These are phyloP conservation scores for Naganishia randhawae DNA, from an alignment of 768 basidiomycete genomes.

Conservation along the genomic window DNA sequence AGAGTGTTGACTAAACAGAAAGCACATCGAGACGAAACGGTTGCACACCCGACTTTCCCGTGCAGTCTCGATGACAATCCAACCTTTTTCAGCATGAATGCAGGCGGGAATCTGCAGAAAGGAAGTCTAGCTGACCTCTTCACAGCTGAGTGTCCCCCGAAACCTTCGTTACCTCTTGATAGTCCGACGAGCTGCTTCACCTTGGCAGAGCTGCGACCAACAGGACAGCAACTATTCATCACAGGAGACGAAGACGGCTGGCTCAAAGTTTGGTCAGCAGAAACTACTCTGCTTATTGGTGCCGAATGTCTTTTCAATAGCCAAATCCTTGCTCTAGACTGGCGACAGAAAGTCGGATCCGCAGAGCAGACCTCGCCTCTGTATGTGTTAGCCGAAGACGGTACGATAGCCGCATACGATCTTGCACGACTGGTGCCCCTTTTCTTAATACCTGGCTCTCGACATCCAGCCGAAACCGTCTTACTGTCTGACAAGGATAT, in stretches of 20 bases:
- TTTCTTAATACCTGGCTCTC: slow-evolving; percentile 21
- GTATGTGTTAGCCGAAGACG: slow-evolving; percentile 48
- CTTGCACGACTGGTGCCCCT: background rate
- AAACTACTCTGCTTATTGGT: background rate
- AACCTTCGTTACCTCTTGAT: background rate
- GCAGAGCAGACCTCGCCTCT: slow-evolving; percentile 53
- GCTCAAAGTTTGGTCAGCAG: slow-evolving; percentile 42
- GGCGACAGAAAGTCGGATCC: slow-evolving; percentile 69
- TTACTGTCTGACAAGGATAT: slow-evolving; percentile 21
- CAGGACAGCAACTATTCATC: slow-evolving; percentile 30
- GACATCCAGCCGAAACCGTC: background rate
- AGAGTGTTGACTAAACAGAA: background rate
- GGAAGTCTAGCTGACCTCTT: background rate
- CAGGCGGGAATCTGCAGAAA: background rate
- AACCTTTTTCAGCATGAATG: background rate
- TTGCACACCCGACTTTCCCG: background rate
- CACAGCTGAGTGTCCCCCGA: background rate
- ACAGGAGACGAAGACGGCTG: slow-evolving; percentile 48
- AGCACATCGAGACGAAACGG: background rate
- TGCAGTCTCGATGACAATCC: background rate
- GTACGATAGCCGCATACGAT: slow-evolving; percentile 33
- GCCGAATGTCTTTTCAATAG: slow-evolving; percentile 12
- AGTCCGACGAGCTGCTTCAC: slow-evolving; percentile 2
- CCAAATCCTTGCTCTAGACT: slow-evolving; percentile 58
- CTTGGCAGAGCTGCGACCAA: background rate